Conservation (phyloP, 2,329 filamentous ascomycete species). For the Stachybotrys chartarum region DNA sequence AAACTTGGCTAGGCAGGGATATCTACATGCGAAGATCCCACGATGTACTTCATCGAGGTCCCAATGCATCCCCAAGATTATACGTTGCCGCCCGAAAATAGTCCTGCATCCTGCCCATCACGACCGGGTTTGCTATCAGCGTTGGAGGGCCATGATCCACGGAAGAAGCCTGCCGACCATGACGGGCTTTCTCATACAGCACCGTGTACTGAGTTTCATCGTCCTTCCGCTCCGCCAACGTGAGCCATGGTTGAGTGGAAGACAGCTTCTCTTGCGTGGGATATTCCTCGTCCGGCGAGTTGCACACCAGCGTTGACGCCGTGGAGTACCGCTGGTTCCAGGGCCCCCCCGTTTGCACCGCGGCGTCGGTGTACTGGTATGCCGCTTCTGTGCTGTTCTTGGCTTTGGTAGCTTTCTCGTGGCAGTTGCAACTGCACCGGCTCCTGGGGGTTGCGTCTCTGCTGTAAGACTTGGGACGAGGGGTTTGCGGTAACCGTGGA, state of each 20-base stretch:
- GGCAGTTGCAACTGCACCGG: background rate
- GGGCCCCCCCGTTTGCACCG: background rate
- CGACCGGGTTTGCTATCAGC: background rate
- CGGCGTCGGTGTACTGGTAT: background rate
- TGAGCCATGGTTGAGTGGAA: background rate
- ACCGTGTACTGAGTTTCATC: background rate
- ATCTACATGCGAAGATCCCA: no score
- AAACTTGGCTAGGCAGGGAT: no score
- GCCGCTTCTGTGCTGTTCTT: background rate
- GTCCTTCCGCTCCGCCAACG: background rate
- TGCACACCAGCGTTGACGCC: background rate
- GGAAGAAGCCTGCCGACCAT: background rate
- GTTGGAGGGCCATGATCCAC: background rate
- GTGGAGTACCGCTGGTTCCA: background rate
- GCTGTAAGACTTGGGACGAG: background rate
- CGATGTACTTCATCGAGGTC: background rate
- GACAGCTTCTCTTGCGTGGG: background rate
- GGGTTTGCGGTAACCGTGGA: background rate
- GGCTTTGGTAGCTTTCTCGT: background rate
- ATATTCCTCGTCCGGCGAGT: background rate
- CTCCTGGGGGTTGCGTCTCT: background rate
- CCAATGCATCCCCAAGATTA: background rate
- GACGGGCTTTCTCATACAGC: background rate
- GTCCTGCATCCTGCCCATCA: background rate
- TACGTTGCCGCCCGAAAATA: background rate